Evolutionary conservation across 495 filamentous ascomycete genomes (phyloP).

Genomic region (Astrothelium subdiscretum): DNA sequence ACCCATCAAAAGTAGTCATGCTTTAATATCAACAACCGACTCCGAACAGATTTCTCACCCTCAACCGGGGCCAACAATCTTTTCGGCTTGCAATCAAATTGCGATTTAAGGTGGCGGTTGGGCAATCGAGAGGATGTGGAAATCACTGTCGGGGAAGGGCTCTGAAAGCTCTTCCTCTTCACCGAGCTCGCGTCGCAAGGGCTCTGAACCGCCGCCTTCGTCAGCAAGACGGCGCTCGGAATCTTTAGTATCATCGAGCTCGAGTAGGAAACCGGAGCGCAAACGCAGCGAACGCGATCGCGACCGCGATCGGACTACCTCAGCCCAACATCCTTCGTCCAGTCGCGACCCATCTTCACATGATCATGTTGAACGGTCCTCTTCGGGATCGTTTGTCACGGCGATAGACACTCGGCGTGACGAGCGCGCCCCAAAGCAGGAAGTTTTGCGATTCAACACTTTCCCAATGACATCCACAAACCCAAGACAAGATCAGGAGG

Average conservation of each 20-base stretch:
- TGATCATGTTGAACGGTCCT: neutral
- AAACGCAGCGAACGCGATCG: conserved; percentile 34
- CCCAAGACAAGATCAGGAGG: neutral
- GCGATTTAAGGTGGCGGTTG: neutral
- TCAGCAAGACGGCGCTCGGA: conserved; percentile 15
- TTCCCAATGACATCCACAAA: neutral
- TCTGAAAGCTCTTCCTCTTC: conserved; percentile 14
- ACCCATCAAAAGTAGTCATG: neutral
- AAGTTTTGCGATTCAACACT: neutral
- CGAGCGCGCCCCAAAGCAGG: neutral
- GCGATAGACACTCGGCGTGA: neutral
- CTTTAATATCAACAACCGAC: neutral
- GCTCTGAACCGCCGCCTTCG: conserved; percentile 10
- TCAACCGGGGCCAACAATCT: neutral
- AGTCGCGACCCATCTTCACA: neutral
- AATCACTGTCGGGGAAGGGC: conserved; percentile 28
- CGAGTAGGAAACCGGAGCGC: conserved; percentile 40
- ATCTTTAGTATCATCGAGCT: conserved; percentile 25
- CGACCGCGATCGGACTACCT: conserved; percentile 30
- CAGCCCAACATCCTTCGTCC: conserved; percentile 30
- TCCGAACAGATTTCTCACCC: neutral
- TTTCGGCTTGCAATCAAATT: neutral
- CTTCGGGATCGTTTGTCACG: neutral
- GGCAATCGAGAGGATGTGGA: conserved; percentile 25
- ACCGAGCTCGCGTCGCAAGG: conserved; percentile 13